Evolutionary conservation across 371 early-diverging fungal genomes (phyloP), one percentile per base, ranked within the genome.

Genomic region (Mucor plumbeus): DNA sequence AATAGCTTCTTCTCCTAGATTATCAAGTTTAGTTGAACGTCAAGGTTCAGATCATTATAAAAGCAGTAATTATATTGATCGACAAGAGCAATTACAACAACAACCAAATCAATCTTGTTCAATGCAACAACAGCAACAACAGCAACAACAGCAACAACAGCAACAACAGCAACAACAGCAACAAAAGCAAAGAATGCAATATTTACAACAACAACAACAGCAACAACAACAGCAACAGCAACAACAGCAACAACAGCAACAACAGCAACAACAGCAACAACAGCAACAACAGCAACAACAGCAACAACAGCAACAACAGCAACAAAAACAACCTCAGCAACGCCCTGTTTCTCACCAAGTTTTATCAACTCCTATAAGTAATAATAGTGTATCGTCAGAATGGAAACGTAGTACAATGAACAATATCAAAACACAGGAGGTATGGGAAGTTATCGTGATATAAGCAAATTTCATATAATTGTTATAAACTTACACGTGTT

Each of bases 391-490:
- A 17, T 40, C 50, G 17, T 48, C 65, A 14, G 61, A 66, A 19
- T 66, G 67, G 67, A 59, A 59, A 54, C 65, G 65, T 48, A 65
- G 59, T 39, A 65, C 65, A 48, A 65, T 65, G 50, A 68, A 47
- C 36, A 64, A 58, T 33, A 55, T 64, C 8, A 59, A 64, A 48
- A 21, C 34, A 21, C 43, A 60, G 19, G 61, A 64, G 57, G 64
- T 69, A 61, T 33, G 33, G 31, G 26, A 53, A 62, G 31, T 19
- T 11, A 47, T 50, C 62, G 31, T 14, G 38, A 13, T n/a, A 19
- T n/a, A 19, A 7, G 21, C 26, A 26, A 26, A 26, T 3, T 26
- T 26, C 26, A 6, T 47, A 19, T 47, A 0, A 17, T n/a, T n/a
- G 19, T 17, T 17, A 19, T 3, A 26, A 26, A 26, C 17, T 47